Evolutionary conservation across 2,329 filamentous ascomycete genomes (phyloP).

Genomic region (Aspergillus jensenii): DNA sequence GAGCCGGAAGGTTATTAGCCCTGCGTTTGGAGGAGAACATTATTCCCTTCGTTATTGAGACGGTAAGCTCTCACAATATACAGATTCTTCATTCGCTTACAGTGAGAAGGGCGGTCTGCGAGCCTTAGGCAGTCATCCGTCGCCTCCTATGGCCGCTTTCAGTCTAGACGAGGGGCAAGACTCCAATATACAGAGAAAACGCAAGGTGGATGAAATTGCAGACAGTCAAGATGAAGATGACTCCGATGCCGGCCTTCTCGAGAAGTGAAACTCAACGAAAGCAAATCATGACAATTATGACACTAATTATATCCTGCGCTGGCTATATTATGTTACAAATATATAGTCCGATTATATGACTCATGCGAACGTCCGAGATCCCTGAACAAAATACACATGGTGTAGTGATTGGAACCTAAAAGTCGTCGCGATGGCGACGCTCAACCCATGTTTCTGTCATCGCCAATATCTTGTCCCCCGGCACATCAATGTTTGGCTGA

Average conservation of each 20-base stretch:
- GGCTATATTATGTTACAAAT: not conserved
- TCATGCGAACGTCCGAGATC: not conserved
- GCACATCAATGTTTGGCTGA: slow-evolving; percentile 10
- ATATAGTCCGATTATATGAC: not conserved
- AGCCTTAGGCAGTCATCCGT: slow-evolving; percentile 7
- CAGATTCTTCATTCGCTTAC: not conserved
- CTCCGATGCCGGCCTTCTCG: slow-evolving; percentile 24
- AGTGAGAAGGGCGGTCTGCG: slow-evolving; percentile 14
- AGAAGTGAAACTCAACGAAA: not conserved
- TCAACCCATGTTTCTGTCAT: slow-evolving; percentile 24
- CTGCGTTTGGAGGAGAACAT: slow-evolving; percentile 31
- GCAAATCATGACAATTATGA: too few species aligned
- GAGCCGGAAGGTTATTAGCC: slow-evolving; percentile 52
- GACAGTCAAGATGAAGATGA: slow-evolving; percentile 46
- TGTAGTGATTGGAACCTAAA: not conserved
- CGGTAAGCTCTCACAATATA: slow-evolving; percentile 25
- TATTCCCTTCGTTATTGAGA: slow-evolving; percentile 41
- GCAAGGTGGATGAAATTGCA: slow-evolving; percentile 45
- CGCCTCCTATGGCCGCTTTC: not conserved
- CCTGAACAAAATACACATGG: not conserved
- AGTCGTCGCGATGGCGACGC: slow-evolving; percentile 5
- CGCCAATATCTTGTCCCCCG: slow-evolving; percentile 22
- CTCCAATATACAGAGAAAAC: slow-evolving; percentile 32
- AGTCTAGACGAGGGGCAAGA: slow-evolving; percentile 12
- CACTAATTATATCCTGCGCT: not conserved